A percentile compares a stretch with the other conserved stretches of the same genome.
phyloP scores from a whole-genome alignment of 1,284 basidiomycete species.

The Meripilus lineatus region DNA sequence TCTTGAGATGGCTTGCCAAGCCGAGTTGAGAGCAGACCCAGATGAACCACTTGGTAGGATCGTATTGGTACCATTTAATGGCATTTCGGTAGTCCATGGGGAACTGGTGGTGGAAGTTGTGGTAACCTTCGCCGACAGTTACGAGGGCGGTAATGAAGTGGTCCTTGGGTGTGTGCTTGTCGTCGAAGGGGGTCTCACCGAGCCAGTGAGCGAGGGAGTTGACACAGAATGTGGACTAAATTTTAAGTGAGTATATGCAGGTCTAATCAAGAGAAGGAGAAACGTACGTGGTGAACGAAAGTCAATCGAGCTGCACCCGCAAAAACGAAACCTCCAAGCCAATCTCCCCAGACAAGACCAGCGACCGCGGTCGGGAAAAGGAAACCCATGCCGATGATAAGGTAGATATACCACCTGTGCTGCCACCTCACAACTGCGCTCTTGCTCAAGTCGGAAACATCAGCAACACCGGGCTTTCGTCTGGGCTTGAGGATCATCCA shows the following conservation, averaged over 20 bases:
- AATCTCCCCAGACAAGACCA: conserved; percentile 82
- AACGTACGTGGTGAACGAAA: conserved; percentile 84
- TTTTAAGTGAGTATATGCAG: neutral
- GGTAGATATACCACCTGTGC: conserved; percentile 72
- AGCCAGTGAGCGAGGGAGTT: conserved; percentile 95
- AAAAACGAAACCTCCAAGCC: conserved; percentile 79
- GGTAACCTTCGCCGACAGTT: conserved; percentile 92
- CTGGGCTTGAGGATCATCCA: conserved; percentile 95
- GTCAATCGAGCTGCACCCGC: conserved; percentile 79
- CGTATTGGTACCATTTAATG: conserved; percentile 90
- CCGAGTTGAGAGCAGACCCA: conserved; percentile 59
- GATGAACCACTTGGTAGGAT: conserved; percentile 93
- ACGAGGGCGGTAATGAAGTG: conserved; percentile 84
- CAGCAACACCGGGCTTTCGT: conserved; percentile 82
- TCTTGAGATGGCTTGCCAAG: conserved; percentile 83
- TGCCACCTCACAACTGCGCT: conserved; percentile 84
- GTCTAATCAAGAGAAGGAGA: neutral
- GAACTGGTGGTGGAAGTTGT: conserved; percentile 96
- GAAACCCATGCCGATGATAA: conserved; percentile 74
- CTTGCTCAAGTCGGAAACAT: conserved; percentile 80
- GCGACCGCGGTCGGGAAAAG: conserved; percentile 74
- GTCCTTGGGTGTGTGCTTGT: conserved; percentile 92
- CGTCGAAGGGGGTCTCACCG: conserved; percentile 88
- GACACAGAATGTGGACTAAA: conserved; percentile 88
- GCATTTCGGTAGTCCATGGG: conserved; percentile 94